Evolutionary conservation across 1,284 basidiomycete species (phyloP).

Genomic region (Cystobasidium sp.): DNA sequence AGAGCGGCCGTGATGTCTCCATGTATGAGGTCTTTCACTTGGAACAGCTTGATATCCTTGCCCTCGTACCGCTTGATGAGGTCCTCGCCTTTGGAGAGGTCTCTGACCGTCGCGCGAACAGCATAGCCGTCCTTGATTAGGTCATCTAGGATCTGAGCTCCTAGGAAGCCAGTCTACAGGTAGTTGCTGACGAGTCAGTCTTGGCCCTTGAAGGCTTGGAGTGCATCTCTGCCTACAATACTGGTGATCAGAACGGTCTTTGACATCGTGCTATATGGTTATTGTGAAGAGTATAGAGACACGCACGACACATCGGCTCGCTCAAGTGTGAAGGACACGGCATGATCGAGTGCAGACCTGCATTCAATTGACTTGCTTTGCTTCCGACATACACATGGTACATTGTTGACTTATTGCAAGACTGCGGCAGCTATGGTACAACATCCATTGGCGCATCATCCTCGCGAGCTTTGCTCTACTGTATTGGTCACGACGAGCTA

Average conservation of each 20-base stretch:
- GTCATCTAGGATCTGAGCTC: constrained; percentile 29
- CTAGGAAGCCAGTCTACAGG: constrained; percentile 26
- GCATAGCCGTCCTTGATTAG: constrained; percentile 44
- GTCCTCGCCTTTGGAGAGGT: constrained; percentile 36
- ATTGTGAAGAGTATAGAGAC: too few relatives aligned
- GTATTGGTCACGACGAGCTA: too few relatives aligned
- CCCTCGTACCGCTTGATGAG: constrained; percentile 43
- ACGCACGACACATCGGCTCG: too few relatives aligned
- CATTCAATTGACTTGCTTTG: too few relatives aligned
- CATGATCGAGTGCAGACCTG: too few relatives aligned
- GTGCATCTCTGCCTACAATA: background rate
- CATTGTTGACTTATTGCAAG: too few relatives aligned
- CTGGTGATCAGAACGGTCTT: constrained; percentile 26
- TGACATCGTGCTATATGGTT: too few relatives aligned
- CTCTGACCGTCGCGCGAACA: constrained; percentile 49
- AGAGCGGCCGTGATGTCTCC: constrained; percentile 55
- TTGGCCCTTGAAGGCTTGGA: background rate
- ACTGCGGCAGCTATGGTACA: too few relatives aligned
- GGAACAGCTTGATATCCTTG: constrained; percentile 45
- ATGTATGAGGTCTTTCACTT: constrained; percentile 55
- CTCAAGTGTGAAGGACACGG: too few relatives aligned
- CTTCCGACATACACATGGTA: too few relatives aligned
- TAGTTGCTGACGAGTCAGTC: background rate
- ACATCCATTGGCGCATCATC: too few relatives aligned
- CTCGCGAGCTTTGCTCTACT: too few relatives aligned